These are phyloP conservation scores for Corchorus olitorius DNA, from an alignment of 345 rosid genomes.

Conservation along the genomic window DNA sequence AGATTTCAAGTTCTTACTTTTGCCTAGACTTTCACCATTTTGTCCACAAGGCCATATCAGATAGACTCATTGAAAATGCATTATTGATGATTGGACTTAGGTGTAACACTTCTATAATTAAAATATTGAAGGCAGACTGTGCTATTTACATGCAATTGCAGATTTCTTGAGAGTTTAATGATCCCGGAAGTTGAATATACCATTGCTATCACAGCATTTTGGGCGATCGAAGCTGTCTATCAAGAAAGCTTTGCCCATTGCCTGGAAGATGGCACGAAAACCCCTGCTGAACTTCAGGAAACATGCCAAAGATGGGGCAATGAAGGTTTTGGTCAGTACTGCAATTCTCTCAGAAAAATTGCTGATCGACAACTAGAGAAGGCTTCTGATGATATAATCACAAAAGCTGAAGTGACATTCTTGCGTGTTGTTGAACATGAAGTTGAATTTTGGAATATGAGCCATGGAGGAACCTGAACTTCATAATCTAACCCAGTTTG, in stretches of 20 bases:
- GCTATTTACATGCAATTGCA: constrained; percentile 14
- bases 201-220: constrained; percentile 57
- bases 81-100: neutral
- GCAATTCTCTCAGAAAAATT: constrained; percentile 50
- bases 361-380: constrained; percentile 54
- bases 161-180: constrained; percentile 69
- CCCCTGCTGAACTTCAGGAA: constrained; percentile 50
- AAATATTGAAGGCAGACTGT: neutral
- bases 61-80: neutral
- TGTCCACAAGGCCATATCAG: neutral
- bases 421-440: constrained; percentile 65
- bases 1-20: neutral
- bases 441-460: constrained; percentile 81
- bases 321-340: constrained; percentile 57
- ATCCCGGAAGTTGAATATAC: constrained; percentile 55
- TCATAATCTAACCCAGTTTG: neutral
- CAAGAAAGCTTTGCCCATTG: constrained; percentile 82
- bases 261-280: constrained; percentile 56
- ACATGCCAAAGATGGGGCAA: constrained; percentile 92
- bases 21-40: neutral
- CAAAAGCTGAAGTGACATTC: constrained; percentile 54
- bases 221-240: constrained; percentile 83
- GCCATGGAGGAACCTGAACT: constrained; percentile 38
- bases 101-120: neutral
- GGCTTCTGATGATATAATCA: constrained; percentile 44